These are phyloP conservation scores for Fusarium heterosporum DNA, from an alignment of 2,329 filamentous ascomycete species.

Conservation along the genomic window DNA sequence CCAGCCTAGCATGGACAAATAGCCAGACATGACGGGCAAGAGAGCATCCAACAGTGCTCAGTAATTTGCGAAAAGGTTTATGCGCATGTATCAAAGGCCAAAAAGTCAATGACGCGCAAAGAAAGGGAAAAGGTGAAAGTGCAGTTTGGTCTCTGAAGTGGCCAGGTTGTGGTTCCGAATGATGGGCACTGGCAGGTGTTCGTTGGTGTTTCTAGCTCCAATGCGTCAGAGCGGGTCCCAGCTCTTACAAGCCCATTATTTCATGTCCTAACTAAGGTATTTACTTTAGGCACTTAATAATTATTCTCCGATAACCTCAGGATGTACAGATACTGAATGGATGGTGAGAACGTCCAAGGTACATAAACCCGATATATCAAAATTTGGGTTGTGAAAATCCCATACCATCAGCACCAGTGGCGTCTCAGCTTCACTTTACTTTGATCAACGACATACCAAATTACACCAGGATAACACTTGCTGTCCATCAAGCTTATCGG, in stretches of 20 bases:
- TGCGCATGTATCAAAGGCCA: neutral
- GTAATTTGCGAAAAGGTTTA: neutral
- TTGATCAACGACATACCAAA: conserved; percentile 7
- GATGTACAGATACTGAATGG: neutral
- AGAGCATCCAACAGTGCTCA: conserved; percentile 36
- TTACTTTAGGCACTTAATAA: neutral
- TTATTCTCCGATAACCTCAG: neutral
- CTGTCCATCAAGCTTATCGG: neutral
- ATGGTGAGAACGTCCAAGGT: neutral
- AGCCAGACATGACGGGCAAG: conserved; percentile 59
- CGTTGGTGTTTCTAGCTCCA: conserved; percentile 34
- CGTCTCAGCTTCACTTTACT: conserved; percentile 1
- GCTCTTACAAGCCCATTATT: conserved; percentile 5
- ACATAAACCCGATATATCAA: neutral
- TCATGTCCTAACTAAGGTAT: neutral
- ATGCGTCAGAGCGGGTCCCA: conserved; percentile 47
- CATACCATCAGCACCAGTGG: neutral
- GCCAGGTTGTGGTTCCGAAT: conserved; percentile 37
- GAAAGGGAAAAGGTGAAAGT: neutral
- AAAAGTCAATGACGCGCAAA: neutral
- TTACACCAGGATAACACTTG: conserved; percentile 10
- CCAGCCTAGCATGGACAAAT: conserved; percentile 68
- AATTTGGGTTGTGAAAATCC: neutral
- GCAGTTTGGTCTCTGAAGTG: conserved; percentile 28
- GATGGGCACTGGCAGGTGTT: conserved; percentile 28